A percentile compares a stretch with the other conserved stretches of the same genome.
Conservation (phyloP, 345 rosid genomes). For the Dipteronia sinensis region DNA sequence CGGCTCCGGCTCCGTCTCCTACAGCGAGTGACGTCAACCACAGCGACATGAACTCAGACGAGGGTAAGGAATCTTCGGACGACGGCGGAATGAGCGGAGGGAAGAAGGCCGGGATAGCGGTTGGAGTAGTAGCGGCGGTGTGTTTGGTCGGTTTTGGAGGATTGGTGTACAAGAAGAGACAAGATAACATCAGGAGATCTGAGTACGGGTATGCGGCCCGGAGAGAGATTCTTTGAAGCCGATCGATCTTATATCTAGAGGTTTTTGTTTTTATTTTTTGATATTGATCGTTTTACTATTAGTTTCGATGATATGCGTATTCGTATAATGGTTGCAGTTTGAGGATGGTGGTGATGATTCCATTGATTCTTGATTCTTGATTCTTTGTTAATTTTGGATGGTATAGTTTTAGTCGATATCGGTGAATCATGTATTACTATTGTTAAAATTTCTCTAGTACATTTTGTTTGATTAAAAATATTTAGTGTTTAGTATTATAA, state of each 20-base stretch:
- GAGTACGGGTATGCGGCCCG: slow-evolving; percentile 53
- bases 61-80: slow-evolving; percentile 14
- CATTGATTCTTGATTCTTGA: slow-evolving; percentile 20
- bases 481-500: too few relatives aligned
- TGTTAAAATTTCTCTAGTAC: too few relatives aligned
- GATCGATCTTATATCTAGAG: background rate
- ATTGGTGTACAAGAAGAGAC: slow-evolving; percentile 63
- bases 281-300: background rate
- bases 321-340: background rate
- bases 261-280: too few relatives aligned
- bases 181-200: slow-evolving; percentile 59
- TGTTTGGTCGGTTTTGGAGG: slow-evolving; percentile 55
- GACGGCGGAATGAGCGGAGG: slow-evolving; percentile 50
- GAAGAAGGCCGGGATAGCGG: slow-evolving; percentile 59
- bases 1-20: slow-evolving; percentile 42
- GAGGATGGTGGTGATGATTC: background rate
- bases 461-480: too few relatives aligned
- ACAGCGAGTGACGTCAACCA: slow-evolving; percentile 34
- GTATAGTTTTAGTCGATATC: background rate
- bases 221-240: slow-evolving; percentile 52
- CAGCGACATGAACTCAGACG: slow-evolving; percentile 30
- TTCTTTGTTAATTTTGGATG: background rate
- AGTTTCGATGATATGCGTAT: background rate
- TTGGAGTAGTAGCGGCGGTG: slow-evolving; percentile 51
- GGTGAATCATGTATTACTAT: background rate